Conservation (phyloP, 352 stramenopile species). For the Pythium sukuiense region DNA sequence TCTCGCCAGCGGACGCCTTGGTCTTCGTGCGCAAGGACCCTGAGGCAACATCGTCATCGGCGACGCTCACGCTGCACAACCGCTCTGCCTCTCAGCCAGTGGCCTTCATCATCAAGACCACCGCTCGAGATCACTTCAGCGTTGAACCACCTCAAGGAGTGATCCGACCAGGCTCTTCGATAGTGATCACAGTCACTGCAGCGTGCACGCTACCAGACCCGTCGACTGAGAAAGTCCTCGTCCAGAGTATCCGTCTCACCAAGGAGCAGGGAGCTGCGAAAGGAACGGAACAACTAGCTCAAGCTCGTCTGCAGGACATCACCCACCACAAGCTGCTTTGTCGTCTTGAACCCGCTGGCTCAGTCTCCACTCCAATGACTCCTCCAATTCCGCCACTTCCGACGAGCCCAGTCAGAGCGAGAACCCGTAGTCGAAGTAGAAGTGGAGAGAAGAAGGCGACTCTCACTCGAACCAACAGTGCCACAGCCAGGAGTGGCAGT, state of each 20-base stretch:
- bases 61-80: slow-evolving; percentile 2
- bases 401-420: neutral
- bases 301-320: neutral
- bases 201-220: neutral
- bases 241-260: neutral
- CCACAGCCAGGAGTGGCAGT: neutral
- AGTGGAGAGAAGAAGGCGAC: neutral
- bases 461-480: neutral
- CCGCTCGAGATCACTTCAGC: neutral
- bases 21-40: neutral
- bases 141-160: neutral
- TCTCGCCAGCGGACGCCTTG: neutral
- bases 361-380: neutral
- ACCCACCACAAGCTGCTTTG: neutral
- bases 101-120: neutral
- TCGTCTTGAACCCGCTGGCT: neutral
- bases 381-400: neutral
- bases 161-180: neutral
- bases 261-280: neutral
- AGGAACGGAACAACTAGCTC: neutral
- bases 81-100: neutral
- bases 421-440: neutral
- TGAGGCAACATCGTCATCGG: no score
- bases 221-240: neutral
- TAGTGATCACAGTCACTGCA: neutral